A percentile compares a stretch with the other conserved stretches of the same genome.
These are phyloP conservation scores for Cryomyces minteri DNA, from an alignment of 495 filamentous ascomycete genomes.

Conservation along the genomic window DNA sequence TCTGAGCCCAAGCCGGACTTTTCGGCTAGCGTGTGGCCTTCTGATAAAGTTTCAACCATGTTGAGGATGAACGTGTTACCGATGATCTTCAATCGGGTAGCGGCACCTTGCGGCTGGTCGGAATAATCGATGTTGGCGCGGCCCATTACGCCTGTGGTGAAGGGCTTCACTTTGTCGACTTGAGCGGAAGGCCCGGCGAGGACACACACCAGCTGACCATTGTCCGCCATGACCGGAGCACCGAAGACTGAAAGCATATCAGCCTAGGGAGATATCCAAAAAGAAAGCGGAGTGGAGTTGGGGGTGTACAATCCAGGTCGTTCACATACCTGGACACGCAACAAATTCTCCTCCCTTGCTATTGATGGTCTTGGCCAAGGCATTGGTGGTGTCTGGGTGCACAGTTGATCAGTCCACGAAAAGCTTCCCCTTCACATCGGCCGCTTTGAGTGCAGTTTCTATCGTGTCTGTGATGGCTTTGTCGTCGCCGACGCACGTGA, in stretches of 20 bases:
- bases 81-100: conserved; percentile 56
- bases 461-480: conserved; percentile 42
- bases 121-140: conserved; percentile 51
- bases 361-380: conserved; percentile 33
- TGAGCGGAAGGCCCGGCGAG: conserved; percentile 45
- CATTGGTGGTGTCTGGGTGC: conserved; percentile 62
- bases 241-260: conserved; percentile 41
- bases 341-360: conserved; percentile 52
- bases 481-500: conserved; percentile 72
- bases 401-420: conserved; percentile 82
- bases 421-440: conserved; percentile 44
- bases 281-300: background rate
- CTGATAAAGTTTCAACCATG: conserved; percentile 62
- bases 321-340: conserved; percentile 38
- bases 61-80: conserved; percentile 79
- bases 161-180: conserved; percentile 50
- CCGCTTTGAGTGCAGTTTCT: conserved; percentile 16
- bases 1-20: conserved; percentile 58
- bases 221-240: conserved; percentile 59
- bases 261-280: background rate
- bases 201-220: conserved; percentile 56
- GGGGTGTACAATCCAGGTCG: too few relatives aligned
- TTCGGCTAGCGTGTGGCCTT: conserved; percentile 61
- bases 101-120: conserved; percentile 36
- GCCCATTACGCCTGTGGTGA: conserved; percentile 61